Evolutionary conservation across 495 filamentous ascomycete species (phyloP).

Genomic region (Rhypophila decipiens): DNA sequence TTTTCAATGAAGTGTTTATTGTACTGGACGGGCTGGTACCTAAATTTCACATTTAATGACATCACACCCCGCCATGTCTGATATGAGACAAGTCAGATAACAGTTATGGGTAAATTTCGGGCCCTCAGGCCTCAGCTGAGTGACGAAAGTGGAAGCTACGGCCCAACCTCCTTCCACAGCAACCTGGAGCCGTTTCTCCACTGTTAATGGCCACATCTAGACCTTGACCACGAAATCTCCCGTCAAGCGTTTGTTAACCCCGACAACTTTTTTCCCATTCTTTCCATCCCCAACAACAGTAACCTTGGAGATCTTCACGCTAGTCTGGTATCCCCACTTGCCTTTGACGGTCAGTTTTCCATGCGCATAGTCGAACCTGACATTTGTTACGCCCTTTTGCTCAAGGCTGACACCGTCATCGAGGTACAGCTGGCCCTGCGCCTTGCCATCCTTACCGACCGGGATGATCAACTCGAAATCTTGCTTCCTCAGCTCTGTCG

Average conservation of each 20-base stretch:
- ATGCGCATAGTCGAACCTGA: constrained; percentile 48
- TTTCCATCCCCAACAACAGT: constrained; percentile 45
- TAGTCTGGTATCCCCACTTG: constrained; percentile 43
- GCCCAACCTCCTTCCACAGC: no score
- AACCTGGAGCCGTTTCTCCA: no score
- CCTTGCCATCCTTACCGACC: constrained; percentile 41
- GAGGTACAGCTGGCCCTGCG: constrained; percentile 45
- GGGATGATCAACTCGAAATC: constrained; percentile 68
- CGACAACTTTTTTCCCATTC: constrained; percentile 3
- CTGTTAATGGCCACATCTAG: no score
- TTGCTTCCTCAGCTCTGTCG: constrained; percentile 56
- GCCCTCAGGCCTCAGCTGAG: no score
- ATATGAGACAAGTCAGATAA: no score
- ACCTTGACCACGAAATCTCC: background rate
- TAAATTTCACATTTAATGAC: no score
- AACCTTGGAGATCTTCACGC: constrained; percentile 49
- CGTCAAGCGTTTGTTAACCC: background rate
- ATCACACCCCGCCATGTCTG: no score
- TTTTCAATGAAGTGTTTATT: no score
- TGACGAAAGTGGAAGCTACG: no score
- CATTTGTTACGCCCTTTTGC: constrained; percentile 39
- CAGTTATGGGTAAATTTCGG: no score
- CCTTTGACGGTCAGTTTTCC: constrained; percentile 47
- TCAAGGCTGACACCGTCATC: constrained; percentile 56
- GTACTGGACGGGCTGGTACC: no score